Base-by-base conservation (phyloP, 106 monocot species). In the Dendrobium nobile region DNA sequence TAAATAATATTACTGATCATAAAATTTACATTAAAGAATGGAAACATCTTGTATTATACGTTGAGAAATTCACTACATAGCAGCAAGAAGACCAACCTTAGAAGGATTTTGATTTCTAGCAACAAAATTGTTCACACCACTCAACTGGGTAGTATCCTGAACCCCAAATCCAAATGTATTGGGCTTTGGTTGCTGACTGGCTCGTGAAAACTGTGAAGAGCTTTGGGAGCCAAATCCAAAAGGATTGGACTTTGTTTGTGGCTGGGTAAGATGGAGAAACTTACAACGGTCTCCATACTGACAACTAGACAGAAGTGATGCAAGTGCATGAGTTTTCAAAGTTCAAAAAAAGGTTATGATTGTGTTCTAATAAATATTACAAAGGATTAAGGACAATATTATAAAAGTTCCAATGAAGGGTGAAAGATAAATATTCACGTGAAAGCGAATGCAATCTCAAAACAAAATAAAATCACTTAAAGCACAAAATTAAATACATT, bases 231-330 rank as follows among this genome's bases (percentile, higher is more conserved):
- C 87, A 78, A 84, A 86, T 65, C 85, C 87, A 82, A 82, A 87
- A 77, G 87, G 76, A 77, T 80, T 85, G 47, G 87, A 48, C 7
- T 65, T 90, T 41, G 82, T 43, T 72, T 90, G 92, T 80, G 89
- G 87, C 73, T 85, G 92, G 54, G 82, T 70, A 26, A 79, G 89
- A 83, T 98, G 98, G 54, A 89, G 74, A 77, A 89, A 98, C 81
- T 87, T 95, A 84, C 98, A 95, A 9, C 88, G 91, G 40, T 95
- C 98, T 22, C 98, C 98, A 83, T 91, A 99, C 27, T 87, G 89
- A 81, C 98, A 99, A 84, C 98, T 99, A 89, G n/a, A 86, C 77
- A 82, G 40, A 64, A 64, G 70, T 78, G 27, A 76, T 15, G 26
- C 48, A 3, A 9, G 16, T 27, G 48, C 8, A 76, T 48, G 15